phyloP scores from a whole-genome alignment of 202 grass and related monocot genomes.

The Carex arenaria region DNA sequence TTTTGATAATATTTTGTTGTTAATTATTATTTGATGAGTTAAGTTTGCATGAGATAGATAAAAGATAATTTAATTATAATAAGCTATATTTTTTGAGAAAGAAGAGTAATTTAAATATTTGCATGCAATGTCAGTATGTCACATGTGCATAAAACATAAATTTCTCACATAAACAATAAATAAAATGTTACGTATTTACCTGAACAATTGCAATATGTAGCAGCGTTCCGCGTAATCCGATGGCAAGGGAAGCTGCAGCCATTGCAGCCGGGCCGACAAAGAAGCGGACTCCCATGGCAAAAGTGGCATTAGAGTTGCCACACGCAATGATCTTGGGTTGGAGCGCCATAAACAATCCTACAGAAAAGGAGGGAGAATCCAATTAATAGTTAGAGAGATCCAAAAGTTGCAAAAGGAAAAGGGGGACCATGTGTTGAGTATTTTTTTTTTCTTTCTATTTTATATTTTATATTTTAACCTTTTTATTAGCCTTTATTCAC shows the following conservation, averaged over 20 bases:
- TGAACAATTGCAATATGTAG: conserved; percentile 78
- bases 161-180: neutral
- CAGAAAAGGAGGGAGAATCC: neutral
- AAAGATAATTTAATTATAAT: too few relatives aligned
- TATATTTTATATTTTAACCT: neutral
- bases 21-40: too few relatives aligned
- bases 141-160: neutral
- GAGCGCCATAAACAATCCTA: conserved; percentile 97
- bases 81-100: too few relatives aligned
- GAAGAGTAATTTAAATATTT: neutral
- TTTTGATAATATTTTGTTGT: neutral
- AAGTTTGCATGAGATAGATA: neutral
- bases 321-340: conserved; percentile 83
- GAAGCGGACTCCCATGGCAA: conserved; percentile 80
- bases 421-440: neutral
- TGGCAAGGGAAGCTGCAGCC: conserved; percentile 57
- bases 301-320: conserved; percentile 46
- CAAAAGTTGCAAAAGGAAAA: neutral
- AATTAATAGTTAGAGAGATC: neutral
- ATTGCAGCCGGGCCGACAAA: conserved; percentile 67
- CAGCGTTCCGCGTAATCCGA: conserved; percentile 62
- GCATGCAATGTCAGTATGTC: too few relatives aligned
- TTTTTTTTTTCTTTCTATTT: neutral
- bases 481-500: conserved; percentile 10
- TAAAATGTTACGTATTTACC: conserved; percentile 24